Conservation (phyloP, 805 yeast species). For the Schizosaccharomyces pombe region ASM294v3 CU329670.1:2805001-2805500, state of each 20-base stretch:
- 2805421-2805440: constrained; percentile 81
- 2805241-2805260: constrained; percentile 57
- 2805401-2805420: constrained; percentile 58
- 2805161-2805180: constrained; percentile 86
- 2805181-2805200: constrained; percentile 69
- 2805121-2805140: constrained; percentile 57
- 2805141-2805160: constrained; percentile 66
- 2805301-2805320: constrained; percentile 29
- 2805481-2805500: constrained; percentile 24
- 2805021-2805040: constrained; percentile 95
- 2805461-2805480: constrained; percentile 48
- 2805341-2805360: background rate
- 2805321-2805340: constrained; percentile 20
- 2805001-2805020: constrained; percentile 83
- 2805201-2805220: constrained; percentile 55
- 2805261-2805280: constrained; percentile 86
- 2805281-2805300: constrained; percentile 38
- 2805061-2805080: constrained; percentile 74
- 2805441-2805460: constrained; percentile 82
- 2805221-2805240: constrained; percentile 50
- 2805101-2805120: constrained; percentile 75
- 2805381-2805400: constrained; percentile 52
- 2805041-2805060: constrained; percentile 54
- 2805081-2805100: constrained; percentile 82
- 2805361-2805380: constrained; percentile 17